These are phyloP conservation scores for Melanogaster broomeanus DNA, from an alignment of 768 basidiomycete genomes.

Conservation along the genomic window DNA sequence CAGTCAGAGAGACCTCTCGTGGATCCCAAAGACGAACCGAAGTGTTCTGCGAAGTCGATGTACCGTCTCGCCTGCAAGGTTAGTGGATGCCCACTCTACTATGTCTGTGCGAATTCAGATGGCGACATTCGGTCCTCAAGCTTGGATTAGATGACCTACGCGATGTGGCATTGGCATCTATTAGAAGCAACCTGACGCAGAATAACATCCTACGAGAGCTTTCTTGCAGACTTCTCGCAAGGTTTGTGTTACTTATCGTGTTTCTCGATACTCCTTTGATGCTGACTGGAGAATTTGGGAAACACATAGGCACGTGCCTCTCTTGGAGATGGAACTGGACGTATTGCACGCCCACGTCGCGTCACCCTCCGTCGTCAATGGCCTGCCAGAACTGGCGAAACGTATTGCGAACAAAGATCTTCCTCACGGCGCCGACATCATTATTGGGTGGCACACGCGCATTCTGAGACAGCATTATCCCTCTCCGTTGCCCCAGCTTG, in stretches of 20 bases:
- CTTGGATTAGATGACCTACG: constrained; percentile 20
- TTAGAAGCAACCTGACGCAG: constrained; percentile 18
- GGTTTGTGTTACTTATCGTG: constrained; percentile 9
- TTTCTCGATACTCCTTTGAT: too few species aligned
- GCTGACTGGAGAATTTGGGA: neutral
- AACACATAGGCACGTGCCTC: constrained; percentile 9
- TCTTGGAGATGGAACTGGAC: constrained; percentile 27
- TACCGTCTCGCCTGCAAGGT: constrained; percentile 45
- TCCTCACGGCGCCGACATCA: constrained; percentile 22
- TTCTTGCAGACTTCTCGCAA: constrained; percentile 16
- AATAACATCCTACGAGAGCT: constrained; percentile 27
- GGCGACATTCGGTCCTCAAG: constrained; percentile 8
- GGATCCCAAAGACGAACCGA: neutral
- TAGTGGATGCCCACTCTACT: too few species aligned
- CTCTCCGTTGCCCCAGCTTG: too few species aligned
- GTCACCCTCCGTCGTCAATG: constrained; percentile 12
- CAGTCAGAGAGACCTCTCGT: neutral
- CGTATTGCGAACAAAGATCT: constrained; percentile 17
- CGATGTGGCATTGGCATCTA: constrained; percentile 16
- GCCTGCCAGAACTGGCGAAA: constrained; percentile 10
- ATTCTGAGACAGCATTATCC: too few species aligned
- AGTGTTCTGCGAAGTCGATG: constrained; percentile 47
- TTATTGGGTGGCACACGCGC: constrained; percentile 9
- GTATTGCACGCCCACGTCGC: constrained; percentile 16
- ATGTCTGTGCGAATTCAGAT: neutral